These are phyloP conservation scores for Suillus spraguei DNA, from an alignment of 768 basidiomycete genomes.

Conservation along the genomic window DNA sequence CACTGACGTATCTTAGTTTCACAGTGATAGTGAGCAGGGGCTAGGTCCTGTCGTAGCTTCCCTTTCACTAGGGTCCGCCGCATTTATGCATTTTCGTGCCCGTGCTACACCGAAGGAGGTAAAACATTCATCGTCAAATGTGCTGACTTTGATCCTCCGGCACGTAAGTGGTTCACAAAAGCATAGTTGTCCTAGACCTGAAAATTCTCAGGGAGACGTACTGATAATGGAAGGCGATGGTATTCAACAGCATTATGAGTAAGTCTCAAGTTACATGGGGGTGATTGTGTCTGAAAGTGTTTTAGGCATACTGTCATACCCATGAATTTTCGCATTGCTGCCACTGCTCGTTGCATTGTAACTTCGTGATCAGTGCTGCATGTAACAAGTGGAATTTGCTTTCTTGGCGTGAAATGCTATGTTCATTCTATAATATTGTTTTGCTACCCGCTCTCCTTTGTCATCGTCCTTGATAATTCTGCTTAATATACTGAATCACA, in stretches of 20 bases:
- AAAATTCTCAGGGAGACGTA: conserved; percentile 63
- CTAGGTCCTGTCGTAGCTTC: conserved; percentile 75
- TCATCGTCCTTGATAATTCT: background rate
- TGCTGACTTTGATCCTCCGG: conserved; percentile 59
- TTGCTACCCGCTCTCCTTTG: background rate
- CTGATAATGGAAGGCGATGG: conserved; percentile 75
- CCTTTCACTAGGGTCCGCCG: conserved; percentile 74
- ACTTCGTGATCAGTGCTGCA: conserved; percentile 22
- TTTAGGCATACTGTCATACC: conserved; percentile 77
- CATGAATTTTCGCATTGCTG: conserved; percentile 75
- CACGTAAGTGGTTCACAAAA: conserved; percentile 50
- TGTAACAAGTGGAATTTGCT: background rate
- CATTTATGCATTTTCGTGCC: conserved; percentile 78
- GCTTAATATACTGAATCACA: background rate
- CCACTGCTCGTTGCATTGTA: conserved; percentile 71
- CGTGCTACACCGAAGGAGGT: conserved; percentile 40
- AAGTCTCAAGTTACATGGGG: conserved; percentile 26
- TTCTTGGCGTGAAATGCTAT: conserved; percentile 1
- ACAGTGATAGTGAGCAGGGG: conserved; percentile 77
- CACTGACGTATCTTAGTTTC: conserved; percentile 53
- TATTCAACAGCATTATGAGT: conserved; percentile 76
- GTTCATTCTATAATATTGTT: background rate
- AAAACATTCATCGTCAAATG: conserved; percentile 30
- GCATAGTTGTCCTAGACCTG: conserved; percentile 10
- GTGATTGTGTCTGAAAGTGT: conserved; percentile 17